Percentiles rank a stretch among this genome's conserved stretches.
phyloP scores from a whole-genome alignment of 768 basidiomycete genomes.

The Lentinula edodes region DNA sequence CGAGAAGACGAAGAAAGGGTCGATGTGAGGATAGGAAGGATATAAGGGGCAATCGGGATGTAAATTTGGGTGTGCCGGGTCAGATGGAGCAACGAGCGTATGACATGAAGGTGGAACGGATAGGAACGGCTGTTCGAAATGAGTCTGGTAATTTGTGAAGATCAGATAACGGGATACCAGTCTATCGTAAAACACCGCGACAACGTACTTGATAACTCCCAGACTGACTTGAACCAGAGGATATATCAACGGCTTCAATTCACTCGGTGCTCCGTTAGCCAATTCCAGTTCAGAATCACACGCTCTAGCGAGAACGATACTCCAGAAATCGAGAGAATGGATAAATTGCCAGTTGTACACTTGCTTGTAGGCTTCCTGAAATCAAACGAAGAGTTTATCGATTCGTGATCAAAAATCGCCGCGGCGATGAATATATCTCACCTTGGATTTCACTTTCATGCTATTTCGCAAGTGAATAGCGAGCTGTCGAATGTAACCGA shows the following conservation, averaged over 20 bases:
- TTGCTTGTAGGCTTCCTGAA: constrained; percentile 82
- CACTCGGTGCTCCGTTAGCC: constrained; percentile 58
- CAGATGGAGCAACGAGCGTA: constrained; percentile 84
- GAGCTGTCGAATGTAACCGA: constrained; percentile 91
- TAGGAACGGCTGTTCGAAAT: constrained; percentile 88
- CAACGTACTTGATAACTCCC: constrained; percentile 83
- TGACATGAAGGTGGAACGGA: constrained; percentile 90
- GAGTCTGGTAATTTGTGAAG: constrained; percentile 45
- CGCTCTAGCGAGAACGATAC: constrained; percentile 76
- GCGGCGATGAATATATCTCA: constrained; percentile 19
- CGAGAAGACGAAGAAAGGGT: constrained; percentile 62
- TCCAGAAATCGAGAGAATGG: constrained; percentile 96
- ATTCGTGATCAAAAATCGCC: neutral
- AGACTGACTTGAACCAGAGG: constrained; percentile 92
- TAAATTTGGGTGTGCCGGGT: constrained; percentile 79
- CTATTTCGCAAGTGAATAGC: constrained; percentile 90
- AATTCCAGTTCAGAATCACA: constrained; percentile 57
- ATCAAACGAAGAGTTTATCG: neutral
- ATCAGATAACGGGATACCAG: constrained; percentile 6
- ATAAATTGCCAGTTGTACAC: constrained; percentile 99
- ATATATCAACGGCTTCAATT: constrained; percentile 85
- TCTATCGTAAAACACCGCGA: neutral
- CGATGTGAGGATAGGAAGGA: constrained; percentile 81
- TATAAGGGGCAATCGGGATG: constrained; percentile 81
- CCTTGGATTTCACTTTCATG: constrained; percentile 86